Conservation (phyloP, 2,329 filamentous ascomycete genomes). For the Claviceps cyperi region DNA sequence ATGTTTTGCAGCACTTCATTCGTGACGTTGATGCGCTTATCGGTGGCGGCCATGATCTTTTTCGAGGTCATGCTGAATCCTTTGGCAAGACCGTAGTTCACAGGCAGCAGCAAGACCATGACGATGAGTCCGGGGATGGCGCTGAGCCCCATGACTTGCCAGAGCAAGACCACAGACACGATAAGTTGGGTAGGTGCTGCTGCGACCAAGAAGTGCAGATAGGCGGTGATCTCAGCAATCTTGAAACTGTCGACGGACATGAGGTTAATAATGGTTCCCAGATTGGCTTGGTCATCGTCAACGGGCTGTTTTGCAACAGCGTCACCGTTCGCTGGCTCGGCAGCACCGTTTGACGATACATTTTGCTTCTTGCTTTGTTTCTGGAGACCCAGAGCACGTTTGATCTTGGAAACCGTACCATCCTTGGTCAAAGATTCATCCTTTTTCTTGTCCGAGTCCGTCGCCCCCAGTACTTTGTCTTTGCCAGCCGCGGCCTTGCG, state of each 20-base stretch:
- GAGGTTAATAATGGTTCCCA: constrained; percentile 97
- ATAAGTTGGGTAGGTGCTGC: constrained; percentile 78
- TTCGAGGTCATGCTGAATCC: constrained; percentile 81
- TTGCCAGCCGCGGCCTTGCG: constrained; percentile 70
- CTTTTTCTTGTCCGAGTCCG: constrained; percentile 23
- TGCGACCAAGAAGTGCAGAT: constrained; percentile 91
- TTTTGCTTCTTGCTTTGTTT: constrained; percentile 38
- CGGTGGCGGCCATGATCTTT: constrained; percentile 80
- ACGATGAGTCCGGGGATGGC: constrained; percentile 85
- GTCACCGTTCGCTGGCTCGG: constrained; percentile 19
- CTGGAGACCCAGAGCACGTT: constrained; percentile 45
- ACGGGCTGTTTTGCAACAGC: constrained; percentile 20
- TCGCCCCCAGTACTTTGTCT: constrained; percentile 57
- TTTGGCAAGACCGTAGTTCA: constrained; percentile 80
- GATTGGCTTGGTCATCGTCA: constrained; percentile 64
- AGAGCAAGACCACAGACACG: constrained; percentile 69
- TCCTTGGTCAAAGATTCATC: constrained; percentile 19
- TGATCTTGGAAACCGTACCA: constrained; percentile 33
- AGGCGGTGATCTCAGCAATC: constrained; percentile 85
- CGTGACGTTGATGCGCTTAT: constrained; percentile 89
- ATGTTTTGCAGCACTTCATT: constrained; percentile 97
- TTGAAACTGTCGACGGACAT: constrained; percentile 99
- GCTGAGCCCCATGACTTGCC: constrained; percentile 79
- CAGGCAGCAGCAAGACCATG: constrained; percentile 75
- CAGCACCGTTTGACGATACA: constrained; percentile 16